Percentiles rank a stretch among this genome's conserved stretches.
phyloP scores from a whole-genome alignment of 345 rosid genomes.

The Populus simonii region DNA sequence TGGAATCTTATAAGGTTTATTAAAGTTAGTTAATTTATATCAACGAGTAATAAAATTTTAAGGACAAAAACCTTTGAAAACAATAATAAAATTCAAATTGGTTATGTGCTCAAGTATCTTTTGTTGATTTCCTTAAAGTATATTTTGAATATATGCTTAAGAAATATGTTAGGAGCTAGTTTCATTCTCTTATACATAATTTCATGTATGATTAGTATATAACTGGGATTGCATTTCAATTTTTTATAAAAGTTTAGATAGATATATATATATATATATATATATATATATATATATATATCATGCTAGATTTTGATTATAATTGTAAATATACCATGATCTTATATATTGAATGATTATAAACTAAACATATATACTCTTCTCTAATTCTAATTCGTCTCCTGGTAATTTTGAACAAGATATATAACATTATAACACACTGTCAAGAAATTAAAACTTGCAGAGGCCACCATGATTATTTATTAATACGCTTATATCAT shows the following conservation, averaged over 20 bases:
- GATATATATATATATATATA: too few species aligned
- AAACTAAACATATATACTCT: not conserved
- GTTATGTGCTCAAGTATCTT: not conserved
- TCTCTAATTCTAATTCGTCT: not conserved
- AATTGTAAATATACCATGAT: not conserved
- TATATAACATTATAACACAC: too few species aligned
- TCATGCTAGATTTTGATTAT: not conserved
- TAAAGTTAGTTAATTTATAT: not conserved
- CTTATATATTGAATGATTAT: not conserved
- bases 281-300: not conserved
- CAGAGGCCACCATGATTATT: too few species aligned
- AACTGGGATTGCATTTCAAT: not conserved
- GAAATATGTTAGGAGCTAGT: not conserved
- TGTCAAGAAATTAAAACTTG: too few species aligned
- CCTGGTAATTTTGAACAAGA: too few species aligned
- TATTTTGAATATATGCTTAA: not conserved
- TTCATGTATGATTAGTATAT: not conserved
- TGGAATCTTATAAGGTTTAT: fast-evolving
- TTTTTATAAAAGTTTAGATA: not conserved
- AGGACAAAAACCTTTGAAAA: not conserved
- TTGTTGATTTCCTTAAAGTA: not conserved
- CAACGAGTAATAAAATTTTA: not conserved
- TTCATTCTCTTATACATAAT: not conserved
- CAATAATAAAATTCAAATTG: not conserved
- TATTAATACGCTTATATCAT: too few species aligned